phyloP scores from a whole-genome alignment of 306 rosid genomes.

The Castanea mollissima region DNA sequence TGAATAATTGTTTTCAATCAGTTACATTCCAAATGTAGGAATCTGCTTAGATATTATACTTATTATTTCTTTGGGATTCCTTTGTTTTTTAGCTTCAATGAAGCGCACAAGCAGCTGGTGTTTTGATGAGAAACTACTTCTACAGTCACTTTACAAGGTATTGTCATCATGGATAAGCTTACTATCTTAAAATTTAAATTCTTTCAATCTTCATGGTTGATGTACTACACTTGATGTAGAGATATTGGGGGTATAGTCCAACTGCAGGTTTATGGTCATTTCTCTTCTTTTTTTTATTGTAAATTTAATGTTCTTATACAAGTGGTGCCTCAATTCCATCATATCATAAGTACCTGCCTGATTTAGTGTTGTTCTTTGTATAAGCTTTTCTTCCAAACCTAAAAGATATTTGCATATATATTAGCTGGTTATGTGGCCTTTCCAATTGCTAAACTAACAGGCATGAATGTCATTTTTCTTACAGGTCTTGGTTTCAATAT shows the following conservation, averaged over 20 bases:
- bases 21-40: background rate
- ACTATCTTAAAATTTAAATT: constrained; percentile 4
- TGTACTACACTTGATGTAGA: background rate
- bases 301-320: background rate
- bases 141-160: constrained; percentile 91
- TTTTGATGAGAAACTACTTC: constrained; percentile 79
- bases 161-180: constrained; percentile 15
- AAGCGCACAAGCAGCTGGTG: constrained; percentile 64
- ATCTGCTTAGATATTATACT: constrained; percentile 19
- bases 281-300: background rate
- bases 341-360: background rate
- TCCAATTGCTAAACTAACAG: constrained; percentile 6
- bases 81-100: constrained; percentile 47
- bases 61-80: constrained; percentile 14
- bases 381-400: background rate
- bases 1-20: background rate
- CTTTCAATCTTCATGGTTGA: background rate
- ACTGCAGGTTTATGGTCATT: background rate
- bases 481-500: constrained; percentile 72
- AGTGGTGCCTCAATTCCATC: background rate
- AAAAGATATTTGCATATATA: background rate
- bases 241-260: background rate
- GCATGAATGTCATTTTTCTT: constrained; percentile 3
- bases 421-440: background rate
- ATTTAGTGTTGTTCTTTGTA: background rate